phyloP scores from a whole-genome alignment of 129 eudicot species.

The Pseudognaphalium luteoalbum region DNA sequence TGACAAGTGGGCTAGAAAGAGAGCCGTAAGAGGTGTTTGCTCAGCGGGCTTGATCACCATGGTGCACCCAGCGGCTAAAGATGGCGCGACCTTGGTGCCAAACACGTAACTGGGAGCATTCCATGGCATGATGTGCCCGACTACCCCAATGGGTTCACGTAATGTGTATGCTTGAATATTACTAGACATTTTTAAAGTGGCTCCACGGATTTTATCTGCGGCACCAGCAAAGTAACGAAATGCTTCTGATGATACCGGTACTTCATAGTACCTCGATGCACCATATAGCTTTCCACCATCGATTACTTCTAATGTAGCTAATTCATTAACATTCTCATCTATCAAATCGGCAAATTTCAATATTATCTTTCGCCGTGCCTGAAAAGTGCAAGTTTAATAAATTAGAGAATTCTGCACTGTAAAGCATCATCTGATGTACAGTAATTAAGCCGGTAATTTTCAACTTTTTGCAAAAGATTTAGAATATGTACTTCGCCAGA shows the following conservation, averaged over 20 bases:
- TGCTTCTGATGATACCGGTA: constrained; percentile 39
- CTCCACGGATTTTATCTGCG: constrained; percentile 85
- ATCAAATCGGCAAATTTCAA: constrained; percentile 68
- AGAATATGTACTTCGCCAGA: constrained; percentile 53
- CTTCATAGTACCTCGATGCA: constrained; percentile 32
- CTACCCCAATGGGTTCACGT: constrained; percentile 84
- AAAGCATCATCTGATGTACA: too few species aligned
- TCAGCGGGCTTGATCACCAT: constrained; percentile 86
- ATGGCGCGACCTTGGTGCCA: constrained; percentile 66
- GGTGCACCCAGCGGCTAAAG: constrained; percentile 91
- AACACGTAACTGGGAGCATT: constrained; percentile 64
- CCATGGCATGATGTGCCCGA: constrained; percentile 84
- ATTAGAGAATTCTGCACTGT: background rate
- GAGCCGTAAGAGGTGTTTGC: constrained; percentile 72
- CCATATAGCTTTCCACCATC: constrained; percentile 63
- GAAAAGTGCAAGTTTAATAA: background rate
- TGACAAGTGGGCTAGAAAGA: constrained; percentile 64
- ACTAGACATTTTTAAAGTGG: constrained; percentile 69
- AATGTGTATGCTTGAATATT: constrained; percentile 72
- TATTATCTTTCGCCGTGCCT: constrained; percentile 65
- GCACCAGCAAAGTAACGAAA: constrained; percentile 86
- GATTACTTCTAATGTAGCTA: constrained; percentile 62
- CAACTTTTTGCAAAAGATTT: background rate
- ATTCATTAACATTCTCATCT: constrained; percentile 53
- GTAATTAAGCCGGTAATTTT: background rate